Evolutionary conservation across 106 monocot species (phyloP).

Genomic region (Amphibolis antarctica): DNA sequence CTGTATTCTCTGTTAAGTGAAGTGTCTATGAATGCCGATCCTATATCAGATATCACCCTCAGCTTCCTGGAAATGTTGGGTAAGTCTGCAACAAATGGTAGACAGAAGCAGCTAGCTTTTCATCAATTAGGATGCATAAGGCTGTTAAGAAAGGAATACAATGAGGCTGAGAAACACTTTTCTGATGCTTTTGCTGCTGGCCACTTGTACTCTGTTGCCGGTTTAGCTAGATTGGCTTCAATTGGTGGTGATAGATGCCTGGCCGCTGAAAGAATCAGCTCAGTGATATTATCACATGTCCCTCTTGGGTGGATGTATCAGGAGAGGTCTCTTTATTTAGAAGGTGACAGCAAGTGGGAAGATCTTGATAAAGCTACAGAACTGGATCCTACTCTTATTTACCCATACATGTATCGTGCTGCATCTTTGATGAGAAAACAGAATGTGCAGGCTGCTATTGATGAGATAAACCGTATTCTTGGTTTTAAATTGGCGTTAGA

Average conservation of each 20-base stretch:
- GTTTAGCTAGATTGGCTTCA: constrained; percentile 58
- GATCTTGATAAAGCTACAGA: constrained; percentile 83
- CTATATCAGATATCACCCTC: constrained; percentile 48
- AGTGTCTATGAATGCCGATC: constrained; percentile 61
- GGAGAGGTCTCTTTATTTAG: constrained; percentile 72
- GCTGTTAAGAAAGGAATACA: constrained; percentile 74
- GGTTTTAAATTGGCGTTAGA: constrained; percentile 83
- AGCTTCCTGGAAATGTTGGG: constrained; percentile 62
- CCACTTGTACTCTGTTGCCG: constrained; percentile 63
- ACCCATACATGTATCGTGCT: constrained; percentile 98
- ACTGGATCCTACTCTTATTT: constrained; percentile 75
- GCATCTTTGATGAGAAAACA: constrained; percentile 69
- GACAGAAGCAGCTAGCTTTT: constrained; percentile 67
- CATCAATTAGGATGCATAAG: constrained; percentile 85
- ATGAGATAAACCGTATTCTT: constrained; percentile 71
- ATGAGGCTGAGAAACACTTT: constrained; percentile 57
- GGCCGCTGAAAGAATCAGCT: constrained; percentile 65
- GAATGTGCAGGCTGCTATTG: constrained; percentile 57
- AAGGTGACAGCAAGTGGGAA: constrained; percentile 50
- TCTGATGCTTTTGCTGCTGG: constrained; percentile 43
- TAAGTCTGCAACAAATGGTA: constrained; percentile 34
- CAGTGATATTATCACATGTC: constrained; percentile 48
- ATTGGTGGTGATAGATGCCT: constrained; percentile 33
- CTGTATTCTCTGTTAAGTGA: constrained; percentile 88
- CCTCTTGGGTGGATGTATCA: constrained; percentile 95